These are phyloP conservation scores for Scopulariopsis brevicaulis DNA, from an alignment of 2,329 filamentous ascomycete species.

Conservation along the genomic window DNA sequence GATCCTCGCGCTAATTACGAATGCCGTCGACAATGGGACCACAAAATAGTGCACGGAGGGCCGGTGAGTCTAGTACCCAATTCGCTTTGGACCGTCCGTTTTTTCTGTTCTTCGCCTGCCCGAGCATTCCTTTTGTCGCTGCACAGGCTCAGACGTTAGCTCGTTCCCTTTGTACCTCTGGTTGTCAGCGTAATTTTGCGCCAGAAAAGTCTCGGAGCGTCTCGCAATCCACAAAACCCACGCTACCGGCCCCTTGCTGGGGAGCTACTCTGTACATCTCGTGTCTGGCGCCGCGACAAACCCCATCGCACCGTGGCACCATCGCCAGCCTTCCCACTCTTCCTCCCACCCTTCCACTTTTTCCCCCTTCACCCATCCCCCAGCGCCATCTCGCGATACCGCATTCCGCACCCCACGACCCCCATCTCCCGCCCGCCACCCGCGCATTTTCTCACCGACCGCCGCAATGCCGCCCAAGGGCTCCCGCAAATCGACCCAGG, in stretches of 20 bases:
- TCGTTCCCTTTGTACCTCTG: background rate
- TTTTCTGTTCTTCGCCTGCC: background rate
- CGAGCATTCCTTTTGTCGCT: background rate
- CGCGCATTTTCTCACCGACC: too few relatives aligned
- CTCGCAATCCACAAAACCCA: background rate
- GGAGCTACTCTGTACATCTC: background rate
- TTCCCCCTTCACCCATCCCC: background rate
- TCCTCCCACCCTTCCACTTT: background rate
- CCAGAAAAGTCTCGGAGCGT: background rate
- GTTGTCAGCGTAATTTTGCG: background rate
- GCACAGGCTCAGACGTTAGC: background rate
- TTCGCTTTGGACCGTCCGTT: background rate
- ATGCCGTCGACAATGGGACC: background rate
- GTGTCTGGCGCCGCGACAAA: background rate
- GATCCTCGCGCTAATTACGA: background rate
- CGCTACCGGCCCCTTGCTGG: background rate
- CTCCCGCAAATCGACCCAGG: constrained; percentile 2
- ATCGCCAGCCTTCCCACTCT: background rate
- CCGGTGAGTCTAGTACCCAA: background rate
- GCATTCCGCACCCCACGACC: background rate
- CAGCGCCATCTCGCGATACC: background rate
- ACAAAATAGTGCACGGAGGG: background rate
- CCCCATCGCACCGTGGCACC: background rate
- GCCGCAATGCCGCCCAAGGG: constrained; percentile 6
- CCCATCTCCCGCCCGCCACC: background rate